Percentiles rank a stretch among this genome's conserved stretches.
phyloP scores from a whole-genome alignment of 768 basidiomycete species.

The Hydnum rufescens region DNA sequence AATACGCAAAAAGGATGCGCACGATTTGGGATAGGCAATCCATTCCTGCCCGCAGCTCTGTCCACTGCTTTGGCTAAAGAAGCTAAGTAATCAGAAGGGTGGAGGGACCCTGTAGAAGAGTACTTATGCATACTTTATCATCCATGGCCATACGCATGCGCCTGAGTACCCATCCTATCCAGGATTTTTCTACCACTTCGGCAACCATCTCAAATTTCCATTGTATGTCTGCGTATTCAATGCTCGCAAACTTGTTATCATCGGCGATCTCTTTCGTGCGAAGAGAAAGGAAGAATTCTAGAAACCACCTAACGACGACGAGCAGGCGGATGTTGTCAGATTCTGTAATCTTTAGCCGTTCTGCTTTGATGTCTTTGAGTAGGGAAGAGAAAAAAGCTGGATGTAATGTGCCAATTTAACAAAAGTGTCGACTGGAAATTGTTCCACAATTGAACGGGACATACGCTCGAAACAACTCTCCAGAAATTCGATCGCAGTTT shows the following conservation, averaged over 20 bases:
- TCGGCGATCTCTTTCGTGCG: constrained; percentile 19
- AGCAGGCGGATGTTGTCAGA: constrained; percentile 83
- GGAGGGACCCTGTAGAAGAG: not conserved
- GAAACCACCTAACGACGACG: constrained; percentile 75
- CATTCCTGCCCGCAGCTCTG: constrained; percentile 81
- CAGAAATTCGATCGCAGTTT: constrained; percentile 52
- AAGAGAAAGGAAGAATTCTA: constrained; percentile 63
- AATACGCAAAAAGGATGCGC: not conserved
- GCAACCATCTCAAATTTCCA: constrained; percentile 45
- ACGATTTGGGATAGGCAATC: constrained; percentile 82
- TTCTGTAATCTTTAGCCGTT: constrained; percentile 82
- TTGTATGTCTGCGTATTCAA: not conserved
- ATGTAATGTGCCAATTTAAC: not conserved
- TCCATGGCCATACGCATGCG: constrained; percentile 81
- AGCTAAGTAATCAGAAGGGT: constrained; percentile 2
- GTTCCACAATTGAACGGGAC: constrained; percentile 15
- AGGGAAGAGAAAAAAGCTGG: constrained; percentile 75
- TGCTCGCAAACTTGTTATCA: not conserved
- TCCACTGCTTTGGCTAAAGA: constrained; percentile 71
- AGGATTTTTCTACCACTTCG: constrained; percentile 67
- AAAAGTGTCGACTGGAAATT: not conserved
- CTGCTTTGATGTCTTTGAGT: constrained; percentile 83
- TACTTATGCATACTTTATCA: constrained; percentile 45
- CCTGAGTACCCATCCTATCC: constrained; percentile 79
- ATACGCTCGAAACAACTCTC: constrained; percentile 76